Base-by-base conservation (phyloP, 495 filamentous ascomycete species). In the Aeminium ludgeri region DNA sequence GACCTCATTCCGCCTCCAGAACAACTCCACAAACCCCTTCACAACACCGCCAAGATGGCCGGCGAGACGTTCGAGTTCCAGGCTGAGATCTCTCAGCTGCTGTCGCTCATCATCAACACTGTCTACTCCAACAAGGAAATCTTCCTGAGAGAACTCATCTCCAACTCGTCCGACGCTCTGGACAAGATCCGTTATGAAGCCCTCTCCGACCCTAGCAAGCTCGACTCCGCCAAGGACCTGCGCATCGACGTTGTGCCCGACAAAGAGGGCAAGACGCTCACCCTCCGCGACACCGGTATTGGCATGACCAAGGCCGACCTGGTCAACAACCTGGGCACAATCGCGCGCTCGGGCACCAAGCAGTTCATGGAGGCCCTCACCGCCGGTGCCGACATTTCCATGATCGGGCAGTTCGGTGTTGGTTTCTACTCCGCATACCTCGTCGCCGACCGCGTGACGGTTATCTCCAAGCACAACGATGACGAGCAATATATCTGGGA, bases 121-220 rank as follows among this genome's bases (percentile, higher is more conserved):
- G 89, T 97, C 69, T 97, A 97, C 77, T 94, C 86, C 50, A 97
- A 97, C 75, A 97, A 97, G 76, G 89, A 95, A 69, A 97, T 97
- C 65, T 97, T 96, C 78, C 68, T 97, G 53, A 72, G 89, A 76
- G 89, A 97, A 65, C 62, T 97, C 54, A 81, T 97, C 54, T 96
- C 89, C 65, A 97, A 97, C 70, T 75, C 76, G 57, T 95, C 87
- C 52, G 89, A 97, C 78, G 89, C 89, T 44, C 75, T 97, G 50
- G 89, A 97, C 77, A 97, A 97, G 80, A 95, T 97, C 67, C 80
- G 89, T 59, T 97, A 97, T 73, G 80, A 93, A 71, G 73, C 91
- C 51, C 75, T 97, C 45, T 94, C 89, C 48, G 91, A 97, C 61
- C 83, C 89, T 53, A 82, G 76, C 72, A 86, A 92, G 73, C 83